Base-by-base conservation (phyloP, 2,329 filamentous ascomycete genomes). In the Aureobasidium sp. region DNA sequence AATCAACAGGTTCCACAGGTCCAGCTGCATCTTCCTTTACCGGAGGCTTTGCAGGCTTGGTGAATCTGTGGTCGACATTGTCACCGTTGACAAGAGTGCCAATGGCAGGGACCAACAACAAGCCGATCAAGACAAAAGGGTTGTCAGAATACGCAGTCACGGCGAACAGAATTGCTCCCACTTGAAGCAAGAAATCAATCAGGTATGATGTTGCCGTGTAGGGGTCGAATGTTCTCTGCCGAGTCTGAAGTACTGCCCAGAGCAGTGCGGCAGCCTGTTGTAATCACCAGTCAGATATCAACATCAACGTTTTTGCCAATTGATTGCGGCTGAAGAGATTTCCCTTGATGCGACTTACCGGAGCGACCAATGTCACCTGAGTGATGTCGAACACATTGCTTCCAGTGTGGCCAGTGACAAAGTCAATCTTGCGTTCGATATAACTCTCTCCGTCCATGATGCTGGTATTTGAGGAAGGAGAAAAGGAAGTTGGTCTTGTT, bases 351-450 rank as follows among this genome's bases (percentile, higher is more conserved):
- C 10, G 57, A 68, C 80, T 65, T 79, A 96, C 93, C 65, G 90
- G 84, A 65, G 89, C 88, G 59, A 95, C 85, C 44, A 87, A 79
- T 42, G 88, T 89, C 61, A 97, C 87, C 62, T 81, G 79, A 68
- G 90, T 91, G 72, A 98, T 90, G 68, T 98, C 93, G 61, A 78
- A 74, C 56, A 95, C 83, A 27, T 83, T 79, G 55, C 93, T 89
- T 35, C 93, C 93, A 6, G 85, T 84, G 25, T 95, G 81, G 68
- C 90, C 88, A 52, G 91, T 95, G 64, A 98, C 93, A 68, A 95
- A 95, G 66, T 89, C 89, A 75, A 95, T 90, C 74, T 98, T 98
- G 61, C 86, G 78, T 64, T 86, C 81, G 73, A 96, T 98, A 76
- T 96, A 95, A 70, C 78, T 42, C 16, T 55, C 53, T 32, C 52